A percentile compares a stretch with the other conserved stretches of the same genome.
Evolutionary conservation across 352 stramenopile genomes (phyloP).

Genomic region (Pythium volutum): DNA sequence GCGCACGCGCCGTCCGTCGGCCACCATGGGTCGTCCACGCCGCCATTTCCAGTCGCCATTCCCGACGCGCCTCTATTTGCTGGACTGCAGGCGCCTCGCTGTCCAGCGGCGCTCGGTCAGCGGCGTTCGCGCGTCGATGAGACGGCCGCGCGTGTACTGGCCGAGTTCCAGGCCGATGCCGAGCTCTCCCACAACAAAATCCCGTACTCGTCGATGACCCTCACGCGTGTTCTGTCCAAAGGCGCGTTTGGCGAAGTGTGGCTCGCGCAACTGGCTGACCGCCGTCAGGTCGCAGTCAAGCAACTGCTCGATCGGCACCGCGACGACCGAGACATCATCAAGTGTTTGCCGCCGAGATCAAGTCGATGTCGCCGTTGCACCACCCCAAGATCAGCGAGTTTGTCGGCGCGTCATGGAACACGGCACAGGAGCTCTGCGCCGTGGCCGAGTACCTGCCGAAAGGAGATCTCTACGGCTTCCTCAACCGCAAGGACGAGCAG

Average conservation of each 20-base stretch:
- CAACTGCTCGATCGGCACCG: conserved; percentile 76
- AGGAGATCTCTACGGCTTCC: conserved; percentile 69
- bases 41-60: neutral
- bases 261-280: conserved; percentile 76
- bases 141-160: conserved; percentile 52
- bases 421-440: conserved; percentile 60
- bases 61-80: conserved; percentile 18
- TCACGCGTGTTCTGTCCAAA: conserved; percentile 78
- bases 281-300: conserved; percentile 80
- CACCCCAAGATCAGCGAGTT: conserved; percentile 86
- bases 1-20: neutral
- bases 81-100: neutral
- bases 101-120: conserved; percentile 12
- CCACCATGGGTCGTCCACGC: neutral
- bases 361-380: conserved; percentile 78
- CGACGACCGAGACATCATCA: conserved; percentile 79
- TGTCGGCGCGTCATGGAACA: conserved; percentile 72
- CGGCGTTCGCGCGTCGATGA: conserved; percentile 27
- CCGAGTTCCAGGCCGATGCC: conserved; percentile 65
- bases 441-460: conserved; percentile 84
- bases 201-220: conserved; percentile 70
- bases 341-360: conserved; percentile 85
- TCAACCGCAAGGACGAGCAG: conserved; percentile 62
- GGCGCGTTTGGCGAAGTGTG: conserved; percentile 86
- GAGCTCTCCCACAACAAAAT: conserved; percentile 52